Evolutionary conservation across 805 yeast species (phyloP).

Genomic region (Ogataea paraovalis): DNA sequence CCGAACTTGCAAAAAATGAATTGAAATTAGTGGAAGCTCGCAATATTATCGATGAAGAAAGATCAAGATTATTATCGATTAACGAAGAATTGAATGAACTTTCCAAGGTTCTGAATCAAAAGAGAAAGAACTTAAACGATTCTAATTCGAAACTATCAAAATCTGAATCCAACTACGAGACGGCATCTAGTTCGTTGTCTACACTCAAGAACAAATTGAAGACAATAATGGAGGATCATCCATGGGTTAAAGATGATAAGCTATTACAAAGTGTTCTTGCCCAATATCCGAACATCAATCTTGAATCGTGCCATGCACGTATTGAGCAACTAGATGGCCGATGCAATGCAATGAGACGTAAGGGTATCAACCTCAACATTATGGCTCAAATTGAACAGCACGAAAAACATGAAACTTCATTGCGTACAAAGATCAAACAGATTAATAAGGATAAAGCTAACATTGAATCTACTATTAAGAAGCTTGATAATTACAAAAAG

Average conservation of each 20-base stretch:
- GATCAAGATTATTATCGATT: conserved; percentile 56
- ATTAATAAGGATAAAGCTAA: conserved; percentile 86
- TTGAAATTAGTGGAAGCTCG: conserved; percentile 26
- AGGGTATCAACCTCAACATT: conserved; percentile 73
- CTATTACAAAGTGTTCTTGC: conserved; percentile 52
- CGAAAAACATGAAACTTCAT: conserved; percentile 76
- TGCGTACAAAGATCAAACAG: conserved; percentile 76
- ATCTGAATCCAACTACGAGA: conserved; percentile 47
- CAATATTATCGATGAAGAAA: conserved; percentile 48
- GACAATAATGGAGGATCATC: conserved; percentile 48
- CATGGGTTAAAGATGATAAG: conserved; percentile 70
- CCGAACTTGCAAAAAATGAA: conserved; percentile 28
- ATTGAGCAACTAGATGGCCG: conserved; percentile 53
- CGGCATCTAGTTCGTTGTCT: conserved; percentile 27
- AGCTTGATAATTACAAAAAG: conserved; percentile 79
- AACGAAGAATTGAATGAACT: conserved; percentile 74
- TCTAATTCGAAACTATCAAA: conserved; percentile 49
- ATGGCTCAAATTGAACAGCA: conserved; percentile 90
- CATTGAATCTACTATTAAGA: conserved; percentile 81
- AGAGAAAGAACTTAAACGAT: conserved; percentile 42
- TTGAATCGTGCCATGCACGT: conserved; percentile 58
- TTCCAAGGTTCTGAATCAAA: conserved; percentile 39
- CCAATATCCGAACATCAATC: conserved; percentile 58
- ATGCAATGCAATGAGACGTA: conserved; percentile 67
- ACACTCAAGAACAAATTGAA: conserved; percentile 37